Conservation (phyloP, 2,329 filamentous ascomycete species). For the Diplodia sapinea region DNA sequence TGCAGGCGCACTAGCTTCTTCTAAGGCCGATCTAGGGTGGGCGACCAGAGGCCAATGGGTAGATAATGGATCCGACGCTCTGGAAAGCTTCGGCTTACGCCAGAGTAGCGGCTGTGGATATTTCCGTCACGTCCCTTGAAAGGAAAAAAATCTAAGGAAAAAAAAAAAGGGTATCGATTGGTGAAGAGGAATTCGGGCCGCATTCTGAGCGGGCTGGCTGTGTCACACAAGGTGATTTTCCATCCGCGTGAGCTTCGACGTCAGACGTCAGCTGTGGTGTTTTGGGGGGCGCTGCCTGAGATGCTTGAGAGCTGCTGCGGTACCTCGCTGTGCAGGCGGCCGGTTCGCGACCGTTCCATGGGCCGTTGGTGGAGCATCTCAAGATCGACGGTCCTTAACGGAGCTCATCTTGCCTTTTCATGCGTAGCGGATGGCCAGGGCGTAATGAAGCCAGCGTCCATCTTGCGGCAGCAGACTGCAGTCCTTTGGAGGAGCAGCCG, state of each 20-base stretch:
- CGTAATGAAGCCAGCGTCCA: conserved; percentile 2
- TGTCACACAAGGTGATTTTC: neutral
- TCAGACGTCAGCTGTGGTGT: neutral
- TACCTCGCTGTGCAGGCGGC: neutral
- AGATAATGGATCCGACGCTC: neutral
- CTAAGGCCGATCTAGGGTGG: neutral
- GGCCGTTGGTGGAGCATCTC: conserved; percentile 11
- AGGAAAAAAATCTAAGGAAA: neutral
- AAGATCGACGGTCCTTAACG: conserved; percentile 22
- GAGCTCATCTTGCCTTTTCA: conserved; percentile 29
- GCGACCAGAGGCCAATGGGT: neutral
- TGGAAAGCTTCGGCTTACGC: neutral
- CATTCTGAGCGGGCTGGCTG: neutral
- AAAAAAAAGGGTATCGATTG: neutral
- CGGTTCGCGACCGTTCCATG: neutral
- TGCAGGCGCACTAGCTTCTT: neutral
- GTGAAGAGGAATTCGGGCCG: neutral
- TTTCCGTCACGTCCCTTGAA: neutral
- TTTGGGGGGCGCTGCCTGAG: neutral
- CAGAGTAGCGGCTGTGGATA: neutral
- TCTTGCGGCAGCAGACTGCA: neutral
- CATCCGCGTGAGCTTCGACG: neutral
- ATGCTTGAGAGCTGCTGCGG: neutral
- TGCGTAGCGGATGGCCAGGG: conserved; percentile 26
- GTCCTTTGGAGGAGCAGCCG: neutral